A percentile compares a stretch with the other conserved stretches of the same genome.
phyloP scores from a whole-genome alignment of 257 asterid genomes.

The Ehretia macrophylla region DNA sequence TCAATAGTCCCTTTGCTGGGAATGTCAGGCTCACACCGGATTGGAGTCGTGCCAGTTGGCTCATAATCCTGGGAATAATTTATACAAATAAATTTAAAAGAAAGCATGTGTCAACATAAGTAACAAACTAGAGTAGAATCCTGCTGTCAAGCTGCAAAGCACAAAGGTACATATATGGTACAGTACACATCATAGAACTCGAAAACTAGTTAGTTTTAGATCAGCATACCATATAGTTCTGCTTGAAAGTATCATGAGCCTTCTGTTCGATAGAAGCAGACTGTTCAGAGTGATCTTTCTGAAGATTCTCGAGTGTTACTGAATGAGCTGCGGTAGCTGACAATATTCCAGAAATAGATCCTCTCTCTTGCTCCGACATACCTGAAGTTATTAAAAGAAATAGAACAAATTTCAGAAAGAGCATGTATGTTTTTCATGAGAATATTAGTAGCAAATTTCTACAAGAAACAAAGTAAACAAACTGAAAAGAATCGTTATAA shows the following conservation, averaged over 20 bases:
- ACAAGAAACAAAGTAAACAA: too few species aligned
- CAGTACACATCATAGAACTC: not conserved
- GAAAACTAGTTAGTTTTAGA: too few species aligned
- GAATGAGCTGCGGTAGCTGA: slow-evolving; percentile 46
- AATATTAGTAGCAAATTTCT: too few species aligned
- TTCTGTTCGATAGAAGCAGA: slow-evolving; percentile 49
- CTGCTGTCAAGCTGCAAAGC: too few species aligned
- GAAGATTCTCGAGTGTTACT: slow-evolving; percentile 45
- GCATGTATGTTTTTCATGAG: not conserved
- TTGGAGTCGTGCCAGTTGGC: slow-evolving; percentile 71
- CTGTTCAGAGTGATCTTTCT: slow-evolving; percentile 47
- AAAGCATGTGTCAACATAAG: not conserved
- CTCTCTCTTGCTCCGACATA: slow-evolving; percentile 52
- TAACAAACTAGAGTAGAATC: too few species aligned
- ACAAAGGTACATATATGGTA: too few species aligned
- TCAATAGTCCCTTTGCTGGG: slow-evolving; percentile 71
- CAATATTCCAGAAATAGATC: slow-evolving; percentile 44
- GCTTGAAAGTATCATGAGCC: slow-evolving; percentile 49
- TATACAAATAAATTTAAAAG: not conserved
- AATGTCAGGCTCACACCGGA: slow-evolving; percentile 48
- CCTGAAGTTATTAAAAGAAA: slow-evolving; percentile 33
- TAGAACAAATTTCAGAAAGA: not conserved
- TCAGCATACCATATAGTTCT: slow-evolving; percentile 53
- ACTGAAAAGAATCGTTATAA: too few species aligned
- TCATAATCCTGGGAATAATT: slow-evolving; percentile 56